Base-by-base conservation (phyloP, 2,329 filamentous ascomycete genomes). In the Trichophyton simii region DNA sequence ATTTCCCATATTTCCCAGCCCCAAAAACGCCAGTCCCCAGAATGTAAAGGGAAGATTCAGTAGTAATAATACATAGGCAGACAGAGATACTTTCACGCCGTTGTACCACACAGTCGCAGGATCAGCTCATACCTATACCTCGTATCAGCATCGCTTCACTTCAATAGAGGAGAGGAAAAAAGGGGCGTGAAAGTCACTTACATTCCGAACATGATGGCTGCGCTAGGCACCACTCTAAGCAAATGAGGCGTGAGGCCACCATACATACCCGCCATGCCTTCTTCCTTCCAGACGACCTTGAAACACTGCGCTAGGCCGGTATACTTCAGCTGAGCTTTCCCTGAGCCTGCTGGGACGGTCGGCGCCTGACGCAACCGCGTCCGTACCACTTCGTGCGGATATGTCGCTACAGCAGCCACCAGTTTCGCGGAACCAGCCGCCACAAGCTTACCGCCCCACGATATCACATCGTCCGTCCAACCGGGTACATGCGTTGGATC, bases 241-340 rank as follows among this genome's bases (percentile, higher is more conserved):
- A 97, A 83, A 72, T 97, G 92, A 55, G 92, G 91, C 13, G 91
- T 95, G 69, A 97, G 79, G 18, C 91, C 91, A 61, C 92, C 91
- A 71, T 96, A 97, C 64, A 97, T 79, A 36, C 87, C 88, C 55
- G 86, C 83, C 74, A 96, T 80, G 57, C 91, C 90, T 73, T 96
- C 92, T 70, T 96, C 90, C 69, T 87, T 87, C 82, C 86, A 92
- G 52, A 96, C 87, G 18, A 90, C 81, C 72, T 84, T 85, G 79
- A 96, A 95, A 77, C 91, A 96, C 72, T 95, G 91, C 6, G 88
- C 76, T 25, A 97, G 80, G 2, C 91, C 91, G 0, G 88, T 94
- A 72, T 97, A 97, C 72, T 95, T 96, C 65, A 86, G 83, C 22
- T 82, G 79, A 3, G 87, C 87, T 66, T 70, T 71, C 28, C 71